phyloP scores from a whole-genome alignment of 2,329 filamentous ascomycete species.

The Thyridium curvatum region DNA sequence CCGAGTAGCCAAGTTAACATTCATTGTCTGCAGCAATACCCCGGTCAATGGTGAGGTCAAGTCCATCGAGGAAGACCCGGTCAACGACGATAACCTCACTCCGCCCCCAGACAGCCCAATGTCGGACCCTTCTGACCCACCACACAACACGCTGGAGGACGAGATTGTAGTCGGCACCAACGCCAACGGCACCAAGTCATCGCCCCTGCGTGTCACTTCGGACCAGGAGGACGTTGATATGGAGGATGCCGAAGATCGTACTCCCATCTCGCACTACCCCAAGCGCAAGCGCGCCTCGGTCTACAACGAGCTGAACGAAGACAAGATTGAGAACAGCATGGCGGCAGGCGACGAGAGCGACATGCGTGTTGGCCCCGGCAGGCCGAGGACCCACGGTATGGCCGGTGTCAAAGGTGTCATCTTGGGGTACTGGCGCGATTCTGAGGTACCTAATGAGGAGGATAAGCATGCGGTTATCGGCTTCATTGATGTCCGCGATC shows the following conservation, averaged over 20 bases:
- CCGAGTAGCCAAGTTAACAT: too few relatives aligned
- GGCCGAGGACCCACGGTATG: constrained; percentile 18
- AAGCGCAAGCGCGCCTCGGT: constrained; percentile 51
- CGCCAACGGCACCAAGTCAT: constrained; percentile 29
- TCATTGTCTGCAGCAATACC: too few relatives aligned
- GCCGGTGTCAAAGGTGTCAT: constrained; percentile 37
- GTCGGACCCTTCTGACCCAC: constrained; percentile 27
- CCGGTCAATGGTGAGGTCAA: constrained; percentile 23
- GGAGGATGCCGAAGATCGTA: constrained; percentile 29
- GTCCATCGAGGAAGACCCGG: constrained; percentile 30
- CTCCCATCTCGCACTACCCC: constrained; percentile 31
- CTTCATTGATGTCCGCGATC: constrained; percentile 56
- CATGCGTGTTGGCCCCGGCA: constrained; percentile 13
- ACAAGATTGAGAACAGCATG: constrained; percentile 32
- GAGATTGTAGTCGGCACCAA: constrained; percentile 46
- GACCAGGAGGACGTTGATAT: constrained; percentile 37
- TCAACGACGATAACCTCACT: constrained; percentile 36
- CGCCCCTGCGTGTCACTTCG: constrained; percentile 23
- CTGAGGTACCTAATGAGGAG: constrained; percentile 36
- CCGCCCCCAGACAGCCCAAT: constrained; percentile 28
- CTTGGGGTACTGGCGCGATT: constrained; percentile 57
- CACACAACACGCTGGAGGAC: constrained; percentile 38
- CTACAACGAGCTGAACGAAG: constrained; percentile 42
- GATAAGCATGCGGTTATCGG: constrained; percentile 55
- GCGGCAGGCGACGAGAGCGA: constrained; percentile 23